These are phyloP conservation scores for Kalaharituber pfeilii DNA, from an alignment of 2,329 filamentous ascomycete genomes.

Conservation along the genomic window DNA sequence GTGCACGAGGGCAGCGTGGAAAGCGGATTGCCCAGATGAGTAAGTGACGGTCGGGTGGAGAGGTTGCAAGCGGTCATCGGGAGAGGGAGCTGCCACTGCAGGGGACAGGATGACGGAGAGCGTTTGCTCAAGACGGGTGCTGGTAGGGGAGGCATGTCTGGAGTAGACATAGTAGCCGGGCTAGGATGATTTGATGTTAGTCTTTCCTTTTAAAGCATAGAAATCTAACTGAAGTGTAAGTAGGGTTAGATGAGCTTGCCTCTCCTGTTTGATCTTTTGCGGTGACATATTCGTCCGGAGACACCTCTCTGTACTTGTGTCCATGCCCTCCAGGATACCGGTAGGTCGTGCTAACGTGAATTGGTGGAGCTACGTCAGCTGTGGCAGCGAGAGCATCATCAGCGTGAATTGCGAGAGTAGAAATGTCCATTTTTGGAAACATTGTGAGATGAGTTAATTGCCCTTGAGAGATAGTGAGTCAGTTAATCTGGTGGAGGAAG, in stretches of 20 bases:
- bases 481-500: no score
- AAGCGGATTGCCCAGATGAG: conserved; percentile 66
- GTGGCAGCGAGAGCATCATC: conserved; percentile 56
- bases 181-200: conserved; percentile 24
- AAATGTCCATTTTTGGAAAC: no score
- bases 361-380: conserved; percentile 66
- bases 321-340: conserved; percentile 63
- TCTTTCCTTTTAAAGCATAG: conserved; percentile 31
- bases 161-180: conserved; percentile 63
- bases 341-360: conserved; percentile 86
- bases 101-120: conserved; percentile 51
- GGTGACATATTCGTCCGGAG: conserved; percentile 21
- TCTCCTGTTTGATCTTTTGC: not conserved
- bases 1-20: conserved; percentile 72
- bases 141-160: conserved; percentile 59
- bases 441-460: no score
- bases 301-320: conserved; percentile 36
- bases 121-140: conserved; percentile 68
- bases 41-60: conserved; percentile 54
- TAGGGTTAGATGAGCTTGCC: not conserved
- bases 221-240: conserved; percentile 6
- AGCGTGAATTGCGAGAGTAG: conserved; percentile 62
- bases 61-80: not conserved
- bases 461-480: not conserved
- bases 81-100: not conserved